phyloP scores from a whole-genome alignment of 2,329 filamentous ascomycete genomes.

The Trichoderma sp. region DNA sequence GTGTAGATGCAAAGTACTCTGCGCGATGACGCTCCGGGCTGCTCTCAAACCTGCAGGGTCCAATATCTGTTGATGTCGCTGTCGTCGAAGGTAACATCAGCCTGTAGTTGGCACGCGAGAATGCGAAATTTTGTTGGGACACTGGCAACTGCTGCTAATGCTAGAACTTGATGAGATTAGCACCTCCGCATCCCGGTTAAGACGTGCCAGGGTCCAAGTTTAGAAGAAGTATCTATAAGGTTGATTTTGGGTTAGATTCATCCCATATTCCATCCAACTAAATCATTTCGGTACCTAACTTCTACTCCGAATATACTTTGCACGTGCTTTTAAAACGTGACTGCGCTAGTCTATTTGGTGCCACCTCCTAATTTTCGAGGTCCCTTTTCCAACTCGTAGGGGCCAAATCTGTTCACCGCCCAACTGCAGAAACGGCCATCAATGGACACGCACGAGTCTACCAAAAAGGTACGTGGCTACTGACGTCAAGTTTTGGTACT shows the following conservation, averaged over 20 bases:
- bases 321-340: conserved; percentile 15
- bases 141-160: background rate
- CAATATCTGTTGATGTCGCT: conserved; percentile 1
- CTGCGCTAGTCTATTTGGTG: background rate
- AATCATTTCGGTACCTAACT: rapidly evolving
- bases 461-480: background rate
- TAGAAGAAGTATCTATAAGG: background rate
- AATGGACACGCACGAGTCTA: background rate
- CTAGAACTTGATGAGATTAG: background rate
- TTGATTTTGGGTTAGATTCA: background rate
- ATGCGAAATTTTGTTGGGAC: conserved; percentile 19
- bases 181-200: background rate
- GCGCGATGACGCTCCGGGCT: background rate
- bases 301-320: background rate
- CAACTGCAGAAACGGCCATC: background rate
- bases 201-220: background rate
- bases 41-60: conserved; percentile 10
- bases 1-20: background rate
- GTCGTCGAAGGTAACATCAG: background rate
- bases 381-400: background rate
- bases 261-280: no score
- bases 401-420: conserved; percentile 1
- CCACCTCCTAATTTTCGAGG: background rate
- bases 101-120: background rate
- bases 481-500: background rate